phyloP scores from a whole-genome alignment of 352 stramenopile species.

The Phytopythium cucurbitacearum region DNA sequence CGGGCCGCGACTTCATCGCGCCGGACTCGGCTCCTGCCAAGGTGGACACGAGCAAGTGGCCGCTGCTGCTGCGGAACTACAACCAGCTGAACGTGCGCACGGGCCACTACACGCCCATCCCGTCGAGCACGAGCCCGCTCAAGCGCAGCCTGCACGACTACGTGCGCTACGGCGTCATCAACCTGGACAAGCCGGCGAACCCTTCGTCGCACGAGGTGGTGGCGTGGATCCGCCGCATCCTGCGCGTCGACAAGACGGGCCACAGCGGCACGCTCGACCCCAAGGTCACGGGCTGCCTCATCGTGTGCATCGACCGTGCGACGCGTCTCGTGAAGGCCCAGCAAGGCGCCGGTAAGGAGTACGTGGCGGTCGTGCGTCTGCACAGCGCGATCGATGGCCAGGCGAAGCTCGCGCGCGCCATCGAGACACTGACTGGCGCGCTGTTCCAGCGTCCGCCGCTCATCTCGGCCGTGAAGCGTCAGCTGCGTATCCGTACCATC shows the following conservation, averaged over 20 bases:
- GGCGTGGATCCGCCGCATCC: conserved; percentile 99
- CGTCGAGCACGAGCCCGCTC: conserved; percentile 94
- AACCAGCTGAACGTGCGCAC: conserved; percentile 98
- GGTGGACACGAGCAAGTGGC: conserved; percentile 97
- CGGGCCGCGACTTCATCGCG: conserved; percentile 72
- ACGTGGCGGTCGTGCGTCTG: conserved; percentile 97
- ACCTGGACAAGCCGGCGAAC: conserved; percentile 99
- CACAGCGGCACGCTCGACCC: conserved; percentile 99
- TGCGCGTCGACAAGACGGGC: conserved; percentile 99
- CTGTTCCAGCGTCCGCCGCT: conserved; percentile 99
- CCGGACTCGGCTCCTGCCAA: conserved; percentile 83
- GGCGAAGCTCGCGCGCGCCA: conserved; percentile 90
- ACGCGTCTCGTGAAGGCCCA: conserved; percentile 91
- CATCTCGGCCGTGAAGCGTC: conserved; percentile 99
- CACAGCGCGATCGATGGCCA: conserved; percentile 95
- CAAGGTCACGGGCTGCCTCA: conserved; percentile 99
- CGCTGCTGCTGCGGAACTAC: conserved; percentile 99
- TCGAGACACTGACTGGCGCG: conserved; percentile 98
- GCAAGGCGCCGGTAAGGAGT: conserved; percentile 99
- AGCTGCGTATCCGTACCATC: conserved; percentile 99
- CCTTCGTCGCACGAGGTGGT: conserved; percentile 99
- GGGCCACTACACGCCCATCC: conserved; percentile 99
- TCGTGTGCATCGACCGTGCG: conserved; percentile 99
- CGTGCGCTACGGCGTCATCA: conserved; percentile 99
- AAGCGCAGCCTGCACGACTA: conserved; percentile 98